Conservation (phyloP, 371 early-diverging fungal species). For the Rhizopus stolonifer region DNA sequence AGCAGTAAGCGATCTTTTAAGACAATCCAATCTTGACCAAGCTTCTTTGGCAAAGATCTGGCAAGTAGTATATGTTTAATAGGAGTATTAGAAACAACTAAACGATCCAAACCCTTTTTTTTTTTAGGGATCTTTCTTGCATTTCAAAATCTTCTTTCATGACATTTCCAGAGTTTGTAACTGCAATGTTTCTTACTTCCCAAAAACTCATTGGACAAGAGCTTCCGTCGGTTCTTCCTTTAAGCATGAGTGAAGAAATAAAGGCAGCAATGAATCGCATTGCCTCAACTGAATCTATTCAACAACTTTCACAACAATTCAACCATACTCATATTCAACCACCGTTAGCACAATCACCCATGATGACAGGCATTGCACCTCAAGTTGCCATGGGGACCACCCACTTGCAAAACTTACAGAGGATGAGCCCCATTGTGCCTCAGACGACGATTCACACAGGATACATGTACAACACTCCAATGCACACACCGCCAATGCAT, state of each 20-base stretch:
- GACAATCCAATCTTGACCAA: slow-evolving; percentile 42
- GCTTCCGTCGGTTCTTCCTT: slow-evolving; percentile 51
- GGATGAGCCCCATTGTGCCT: slow-evolving; percentile 16
- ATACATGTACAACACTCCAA: slow-evolving; percentile 9
- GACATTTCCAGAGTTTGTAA: slow-evolving; percentile 60
- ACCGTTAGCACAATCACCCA: slow-evolving; percentile 17
- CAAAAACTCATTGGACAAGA: slow-evolving; percentile 44
- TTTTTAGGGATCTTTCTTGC: slow-evolving; percentile 46
- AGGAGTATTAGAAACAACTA: not conserved
- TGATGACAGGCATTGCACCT: slow-evolving; percentile 25
- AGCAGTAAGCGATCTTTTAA: slow-evolving; percentile 41
- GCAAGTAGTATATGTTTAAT: slow-evolving; percentile 19
- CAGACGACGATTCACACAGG: slow-evolving; percentile 20
- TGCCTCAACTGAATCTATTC: slow-evolving; percentile 37
- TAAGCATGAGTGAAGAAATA: slow-evolving; percentile 43
- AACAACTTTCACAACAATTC: slow-evolving; percentile 21
- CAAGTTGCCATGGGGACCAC: slow-evolving; percentile 2
- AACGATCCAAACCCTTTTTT: no score
- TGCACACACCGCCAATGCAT: slow-evolving; percentile 24
- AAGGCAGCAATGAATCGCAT: slow-evolving; percentile 50
- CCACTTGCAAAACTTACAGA: not conserved
- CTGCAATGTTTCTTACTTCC: slow-evolving; percentile 57
- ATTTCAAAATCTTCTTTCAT: slow-evolving; percentile 41
- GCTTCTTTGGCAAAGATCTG: slow-evolving; percentile 51
- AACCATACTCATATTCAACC: slow-evolving; percentile 7